Percentiles rank a stretch among this genome's conserved stretches.
Conservation (phyloP, 768 basidiomycete genomes). For the Kwoniella heveanensis region DNA sequence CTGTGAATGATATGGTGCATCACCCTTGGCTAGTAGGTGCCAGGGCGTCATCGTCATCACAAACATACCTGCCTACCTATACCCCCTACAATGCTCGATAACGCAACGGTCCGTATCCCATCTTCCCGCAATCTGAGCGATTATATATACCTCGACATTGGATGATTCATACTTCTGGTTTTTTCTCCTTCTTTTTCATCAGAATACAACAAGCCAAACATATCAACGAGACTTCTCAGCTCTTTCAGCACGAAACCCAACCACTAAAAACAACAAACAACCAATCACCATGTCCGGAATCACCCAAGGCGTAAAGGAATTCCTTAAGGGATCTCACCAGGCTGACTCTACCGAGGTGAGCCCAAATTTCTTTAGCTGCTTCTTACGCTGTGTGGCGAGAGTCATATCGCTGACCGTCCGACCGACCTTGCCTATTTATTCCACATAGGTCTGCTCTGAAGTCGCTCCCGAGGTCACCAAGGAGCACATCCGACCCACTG, state of each 20-base stretch:
- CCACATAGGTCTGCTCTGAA: slow-evolving; percentile 53
- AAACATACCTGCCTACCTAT: background rate
- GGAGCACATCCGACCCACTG: slow-evolving; percentile 50
- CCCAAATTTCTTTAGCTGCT: background rate
- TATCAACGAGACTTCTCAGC: background rate
- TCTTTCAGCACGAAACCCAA: slow-evolving; percentile 17
- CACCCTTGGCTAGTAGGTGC: background rate
- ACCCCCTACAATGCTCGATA: background rate
- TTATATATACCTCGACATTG: background rate
- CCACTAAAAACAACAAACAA: slow-evolving; percentile 12
- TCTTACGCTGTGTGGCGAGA: too few species aligned
- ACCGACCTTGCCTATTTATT: too few species aligned
- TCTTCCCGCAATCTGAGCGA: background rate
- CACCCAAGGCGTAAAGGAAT: slow-evolving; percentile 47
- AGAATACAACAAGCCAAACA: background rate
- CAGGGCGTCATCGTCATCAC: slow-evolving; percentile 15
- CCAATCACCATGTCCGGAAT: slow-evolving; percentile 26
- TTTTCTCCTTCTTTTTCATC: slow-evolving; percentile 2
- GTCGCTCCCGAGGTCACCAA: slow-evolving; percentile 54
- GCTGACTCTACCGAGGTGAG: slow-evolving; percentile 53
- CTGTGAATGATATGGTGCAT: background rate
- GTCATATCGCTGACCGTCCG: too few species aligned
- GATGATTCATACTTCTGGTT: background rate
- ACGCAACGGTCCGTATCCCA: background rate
- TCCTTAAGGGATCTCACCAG: slow-evolving; percentile 47